Conservation (phyloP, 2,329 filamentous ascomycete genomes). For the Penicillium griseofulvum region DNA sequence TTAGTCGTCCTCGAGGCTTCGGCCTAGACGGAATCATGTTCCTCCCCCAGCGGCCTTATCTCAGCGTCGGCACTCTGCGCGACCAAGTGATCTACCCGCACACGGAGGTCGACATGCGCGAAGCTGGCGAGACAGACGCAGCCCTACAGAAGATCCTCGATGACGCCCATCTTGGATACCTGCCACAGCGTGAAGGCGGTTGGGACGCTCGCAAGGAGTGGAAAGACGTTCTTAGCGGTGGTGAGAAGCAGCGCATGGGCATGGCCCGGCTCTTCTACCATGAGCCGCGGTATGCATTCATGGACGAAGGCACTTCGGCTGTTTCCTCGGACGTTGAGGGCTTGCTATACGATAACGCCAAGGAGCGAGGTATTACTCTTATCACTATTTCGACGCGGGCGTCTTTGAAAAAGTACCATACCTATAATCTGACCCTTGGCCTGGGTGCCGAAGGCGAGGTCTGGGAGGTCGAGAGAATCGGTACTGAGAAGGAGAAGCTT, state of each 20-base stretch:
- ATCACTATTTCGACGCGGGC: constrained; percentile 95
- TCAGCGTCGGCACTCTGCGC: constrained; percentile 85
- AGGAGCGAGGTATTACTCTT: constrained; percentile 88
- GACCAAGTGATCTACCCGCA: constrained; percentile 99
- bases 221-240: constrained; percentile 96
- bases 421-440: constrained; percentile 82
- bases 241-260: constrained; percentile 94
- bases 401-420: constrained; percentile 93
- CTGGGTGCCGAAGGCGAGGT: constrained; percentile 75
- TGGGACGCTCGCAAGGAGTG: constrained; percentile 97
- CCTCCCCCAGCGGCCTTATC: constrained; percentile 87
- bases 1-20: constrained; percentile 76
- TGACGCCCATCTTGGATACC: constrained; percentile 80
- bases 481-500: constrained; percentile 88
- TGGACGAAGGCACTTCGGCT: constrained; percentile 93
- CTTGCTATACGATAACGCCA: constrained; percentile 85
- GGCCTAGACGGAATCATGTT: constrained; percentile 97
- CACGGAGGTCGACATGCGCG: constrained; percentile 88
- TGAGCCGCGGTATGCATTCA: constrained; percentile 88
- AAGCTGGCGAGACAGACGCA: constrained; percentile 71
- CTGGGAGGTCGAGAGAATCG: constrained; percentile 92
- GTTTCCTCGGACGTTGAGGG: constrained; percentile 95
- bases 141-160: constrained; percentile 78
- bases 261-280: constrained; percentile 91
- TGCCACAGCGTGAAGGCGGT: constrained; percentile 87